phyloP scores from a whole-genome alignment of 805 yeast genomes.

The Saccharomycopsis microspora region DNA sequence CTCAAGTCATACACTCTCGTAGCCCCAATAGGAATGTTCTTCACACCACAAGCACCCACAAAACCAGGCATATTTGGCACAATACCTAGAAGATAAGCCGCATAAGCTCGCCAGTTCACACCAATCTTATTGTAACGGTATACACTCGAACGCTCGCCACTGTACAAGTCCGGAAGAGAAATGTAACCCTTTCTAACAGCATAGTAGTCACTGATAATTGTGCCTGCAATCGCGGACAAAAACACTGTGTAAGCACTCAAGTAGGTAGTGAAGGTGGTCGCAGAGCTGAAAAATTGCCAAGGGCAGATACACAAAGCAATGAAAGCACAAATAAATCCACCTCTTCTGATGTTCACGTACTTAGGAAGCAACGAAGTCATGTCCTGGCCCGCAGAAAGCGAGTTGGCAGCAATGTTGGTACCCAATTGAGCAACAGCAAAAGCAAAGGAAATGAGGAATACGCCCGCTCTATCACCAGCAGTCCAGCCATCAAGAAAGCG shows the following conservation, averaged over 20 bases:
- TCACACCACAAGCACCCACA: slow-evolving; percentile 70
- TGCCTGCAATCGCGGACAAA: slow-evolving; percentile 76
- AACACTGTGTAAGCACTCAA: slow-evolving; percentile 75
- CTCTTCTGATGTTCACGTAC: slow-evolving; percentile 65
- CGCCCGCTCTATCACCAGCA: slow-evolving; percentile 66
- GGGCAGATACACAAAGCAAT: slow-evolving; percentile 68
- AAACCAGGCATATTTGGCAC: slow-evolving; percentile 81
- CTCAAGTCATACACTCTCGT: slow-evolving; percentile 59
- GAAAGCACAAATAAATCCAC: slow-evolving; percentile 66
- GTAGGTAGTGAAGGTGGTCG: slow-evolving; percentile 69
- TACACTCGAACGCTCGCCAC: slow-evolving; percentile 29
- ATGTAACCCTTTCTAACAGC: slow-evolving; percentile 66
- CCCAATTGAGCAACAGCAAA: slow-evolving; percentile 72
- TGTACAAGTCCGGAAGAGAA: slow-evolving; percentile 52
- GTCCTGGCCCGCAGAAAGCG: slow-evolving; percentile 64
- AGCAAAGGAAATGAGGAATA: slow-evolving; percentile 57
- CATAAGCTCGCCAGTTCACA: slow-evolving; percentile 74
- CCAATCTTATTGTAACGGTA: slow-evolving; percentile 59
- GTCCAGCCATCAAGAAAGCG: slow-evolving; percentile 45
- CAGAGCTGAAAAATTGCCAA: slow-evolving; percentile 65
- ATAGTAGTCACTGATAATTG: slow-evolving; percentile 54
- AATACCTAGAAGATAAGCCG: slow-evolving; percentile 72
- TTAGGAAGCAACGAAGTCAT: slow-evolving; percentile 55
- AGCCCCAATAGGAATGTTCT: slow-evolving; percentile 66
- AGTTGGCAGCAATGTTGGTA: slow-evolving; percentile 64